These are phyloP conservation scores for Ophiostoma piceae DNA, from an alignment of 2,329 filamentous ascomycete genomes.

Conservation along the genomic window DNA sequence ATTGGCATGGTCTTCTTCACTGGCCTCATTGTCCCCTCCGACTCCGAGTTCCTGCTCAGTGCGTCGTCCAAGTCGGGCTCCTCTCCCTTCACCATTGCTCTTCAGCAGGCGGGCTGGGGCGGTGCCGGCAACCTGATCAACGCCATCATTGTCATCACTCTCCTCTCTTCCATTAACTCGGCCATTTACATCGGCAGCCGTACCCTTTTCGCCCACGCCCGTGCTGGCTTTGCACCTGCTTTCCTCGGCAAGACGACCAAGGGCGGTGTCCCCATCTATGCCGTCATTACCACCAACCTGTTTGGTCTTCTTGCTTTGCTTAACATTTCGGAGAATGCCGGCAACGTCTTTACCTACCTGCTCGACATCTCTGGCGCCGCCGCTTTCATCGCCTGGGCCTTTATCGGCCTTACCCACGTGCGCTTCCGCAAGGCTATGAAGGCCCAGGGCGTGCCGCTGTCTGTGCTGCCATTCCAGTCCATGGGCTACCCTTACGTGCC, in stretches of 20 bases:
- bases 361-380: slow-evolving; percentile 65
- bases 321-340: slow-evolving; percentile 37
- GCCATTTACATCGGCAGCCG: slow-evolving; percentile 55
- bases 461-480: slow-evolving; percentile 54
- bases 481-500: slow-evolving; percentile 57
- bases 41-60: slow-evolving; percentile 33
- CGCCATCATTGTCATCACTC: slow-evolving; percentile 66
- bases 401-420: slow-evolving; percentile 60
- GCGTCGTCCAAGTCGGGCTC: slow-evolving; percentile 36
- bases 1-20: slow-evolving; percentile 32
- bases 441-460: slow-evolving; percentile 57
- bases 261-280: slow-evolving; percentile 52
- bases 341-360: slow-evolving; percentile 64
- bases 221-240: slow-evolving; percentile 52
- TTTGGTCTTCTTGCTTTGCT: slow-evolving; percentile 55
- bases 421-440: slow-evolving; percentile 63
- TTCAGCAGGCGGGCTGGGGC: slow-evolving; percentile 59
- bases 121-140: slow-evolving; percentile 69
- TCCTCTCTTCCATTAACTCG: slow-evolving; percentile 64
- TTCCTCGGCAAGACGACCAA: slow-evolving; percentile 50
- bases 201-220: slow-evolving; percentile 53
- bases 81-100: slow-evolving; percentile 62
- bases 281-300: slow-evolving; percentile 53
- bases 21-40: slow-evolving; percentile 32
- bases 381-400: slow-evolving; percentile 65